Base-by-base conservation (phyloP, 177 flowering plant species). In the Vitis hybrid region DNA sequence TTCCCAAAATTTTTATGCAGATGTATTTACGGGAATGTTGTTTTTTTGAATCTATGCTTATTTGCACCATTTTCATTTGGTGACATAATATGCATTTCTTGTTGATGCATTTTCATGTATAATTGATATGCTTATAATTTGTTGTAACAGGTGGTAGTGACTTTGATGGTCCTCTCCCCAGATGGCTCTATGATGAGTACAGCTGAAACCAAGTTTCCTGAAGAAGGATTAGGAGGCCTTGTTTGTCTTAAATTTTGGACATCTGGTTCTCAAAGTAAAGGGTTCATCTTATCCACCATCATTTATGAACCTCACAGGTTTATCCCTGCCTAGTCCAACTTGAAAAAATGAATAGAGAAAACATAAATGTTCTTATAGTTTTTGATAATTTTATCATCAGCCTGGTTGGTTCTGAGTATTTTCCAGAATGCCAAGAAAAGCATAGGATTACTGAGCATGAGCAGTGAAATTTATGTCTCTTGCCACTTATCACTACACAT, bases 271-370 rank as follows among this genome's bases (percentile, higher is more conserved):
- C 84, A 72, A 55, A 80, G 62, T 67, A 88, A 87, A 75, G 80
- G 76, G 5, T 89, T 87, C 79, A 83, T 68, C 69, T 80, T 93
- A 80, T 85, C 90, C 15, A 96, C 99, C 20, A 71, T 93, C 64
- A 79, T 96, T 71, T 93, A 93, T 79, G 99, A 96, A 71, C 99
- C 99, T 71, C 99, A 96, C 88, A 89, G 99, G 99, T 96, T 61
- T 66, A 66, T 34, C 53, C 53, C 49, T 60, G 18, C 34, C 49
- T 51, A 39, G 51, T 34, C 20, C 66, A 48, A 54, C 34, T 10
- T 3, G 5, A 14, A 53, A 62, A 16, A 31, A 39, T 50, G 52
- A 45, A 62, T 12, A 19, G 49, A n/a, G 31, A 56, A 56, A 45
- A 57, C 14, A 11, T 22, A 34, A 29, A 13, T 31, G 13, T 61